Conservation (phyloP, 2,329 filamentous ascomycete genomes). For the Stagonosporopsis chrysanthemi region DNA sequence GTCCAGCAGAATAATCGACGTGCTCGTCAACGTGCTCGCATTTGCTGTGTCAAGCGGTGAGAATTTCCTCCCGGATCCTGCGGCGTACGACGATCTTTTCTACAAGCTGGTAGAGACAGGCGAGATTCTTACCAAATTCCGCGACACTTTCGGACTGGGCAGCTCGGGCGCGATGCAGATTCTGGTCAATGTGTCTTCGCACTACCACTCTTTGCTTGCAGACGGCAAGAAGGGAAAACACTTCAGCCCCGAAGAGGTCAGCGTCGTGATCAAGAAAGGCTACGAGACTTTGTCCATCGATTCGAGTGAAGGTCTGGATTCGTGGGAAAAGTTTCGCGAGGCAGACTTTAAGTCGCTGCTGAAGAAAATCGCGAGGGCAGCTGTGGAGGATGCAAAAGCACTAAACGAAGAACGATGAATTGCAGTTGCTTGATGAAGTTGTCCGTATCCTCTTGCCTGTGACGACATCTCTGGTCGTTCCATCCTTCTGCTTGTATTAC, state of each 20-base stretch:
- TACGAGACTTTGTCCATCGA: slow-evolving; percentile 95
- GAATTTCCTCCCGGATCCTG: slow-evolving; percentile 84
- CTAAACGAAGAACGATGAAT: slow-evolving; percentile 48
- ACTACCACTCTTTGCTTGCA: slow-evolving; percentile 85
- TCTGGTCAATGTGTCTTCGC: slow-evolving; percentile 79
- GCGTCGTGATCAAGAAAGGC: slow-evolving; percentile 91
- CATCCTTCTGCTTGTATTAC: not conserved
- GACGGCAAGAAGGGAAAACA: slow-evolving; percentile 68
- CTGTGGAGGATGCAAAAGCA: slow-evolving; percentile 72
- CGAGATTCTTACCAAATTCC: slow-evolving; percentile 81
- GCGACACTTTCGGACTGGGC: slow-evolving; percentile 71
- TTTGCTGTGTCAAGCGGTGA: slow-evolving; percentile 87
- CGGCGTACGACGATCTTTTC: slow-evolving; percentile 94
- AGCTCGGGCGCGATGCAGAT: slow-evolving; percentile 74
- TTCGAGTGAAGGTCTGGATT: slow-evolving; percentile 83
- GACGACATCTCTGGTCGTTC: not conserved
- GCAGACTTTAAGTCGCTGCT: slow-evolving; percentile 82
- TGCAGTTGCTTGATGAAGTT: not conserved
- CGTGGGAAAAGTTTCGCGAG: slow-evolving; percentile 87
- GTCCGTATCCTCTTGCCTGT: not conserved
- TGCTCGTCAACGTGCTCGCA: slow-evolving; percentile 82
- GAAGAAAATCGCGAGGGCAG: slow-evolving; percentile 85
- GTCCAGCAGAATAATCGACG: slow-evolving; percentile 76
- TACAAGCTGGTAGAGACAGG: slow-evolving; percentile 97
- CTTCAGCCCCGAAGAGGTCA: slow-evolving; percentile 83